Percentiles rank a stretch among this genome's conserved stretches.
Evolutionary conservation across 371 early-diverging fungal genomes (phyloP).

Genomic region (Mucor racemosus): DNA sequence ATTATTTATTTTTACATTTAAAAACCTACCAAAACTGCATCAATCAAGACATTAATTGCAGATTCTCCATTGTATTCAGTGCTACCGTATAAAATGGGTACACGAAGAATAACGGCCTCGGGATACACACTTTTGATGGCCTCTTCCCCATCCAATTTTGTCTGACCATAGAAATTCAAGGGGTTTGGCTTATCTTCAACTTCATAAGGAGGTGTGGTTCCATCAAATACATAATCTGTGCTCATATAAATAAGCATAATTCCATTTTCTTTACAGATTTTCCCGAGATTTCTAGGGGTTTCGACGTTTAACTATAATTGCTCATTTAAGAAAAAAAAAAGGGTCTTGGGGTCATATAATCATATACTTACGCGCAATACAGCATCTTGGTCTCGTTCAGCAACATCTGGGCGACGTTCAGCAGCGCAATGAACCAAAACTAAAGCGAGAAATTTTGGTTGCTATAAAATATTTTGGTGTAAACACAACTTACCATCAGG

Average conservation of each 20-base stretch:
- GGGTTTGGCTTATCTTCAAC: slow-evolving; percentile 75
- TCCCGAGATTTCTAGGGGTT: slow-evolving; percentile 64
- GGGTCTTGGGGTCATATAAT: background rate
- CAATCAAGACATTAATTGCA: slow-evolving; percentile 76
- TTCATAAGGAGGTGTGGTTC: slow-evolving; percentile 78
- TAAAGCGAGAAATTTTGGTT: slow-evolving; percentile 6
- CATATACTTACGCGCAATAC: slow-evolving; percentile 49
- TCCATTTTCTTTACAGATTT: slow-evolving; percentile 46
- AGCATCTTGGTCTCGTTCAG: slow-evolving; percentile 66
- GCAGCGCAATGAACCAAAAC: slow-evolving; percentile 88
- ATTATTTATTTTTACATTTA: background rate
- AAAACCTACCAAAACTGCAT: slow-evolving; percentile 57
- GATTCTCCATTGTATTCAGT: slow-evolving; percentile 75
- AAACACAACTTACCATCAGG: slow-evolving; percentile 58
- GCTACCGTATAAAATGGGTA: slow-evolving; percentile 83
- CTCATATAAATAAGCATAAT: slow-evolving; percentile 80
- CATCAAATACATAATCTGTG: slow-evolving; percentile 95
- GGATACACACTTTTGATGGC: slow-evolving; percentile 63
- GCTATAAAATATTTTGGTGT: background rate
- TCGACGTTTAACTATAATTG: slow-evolving; percentile 66
- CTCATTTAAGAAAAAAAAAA: background rate
- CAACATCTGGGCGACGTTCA: slow-evolving; percentile 87
- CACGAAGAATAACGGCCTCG: slow-evolving; percentile 71
- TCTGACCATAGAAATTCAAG: slow-evolving; percentile 80
- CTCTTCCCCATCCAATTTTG: slow-evolving; percentile 77